Conservation (phyloP, 495 filamentous ascomycete genomes). For the Glarea lozoyensis region DNA sequence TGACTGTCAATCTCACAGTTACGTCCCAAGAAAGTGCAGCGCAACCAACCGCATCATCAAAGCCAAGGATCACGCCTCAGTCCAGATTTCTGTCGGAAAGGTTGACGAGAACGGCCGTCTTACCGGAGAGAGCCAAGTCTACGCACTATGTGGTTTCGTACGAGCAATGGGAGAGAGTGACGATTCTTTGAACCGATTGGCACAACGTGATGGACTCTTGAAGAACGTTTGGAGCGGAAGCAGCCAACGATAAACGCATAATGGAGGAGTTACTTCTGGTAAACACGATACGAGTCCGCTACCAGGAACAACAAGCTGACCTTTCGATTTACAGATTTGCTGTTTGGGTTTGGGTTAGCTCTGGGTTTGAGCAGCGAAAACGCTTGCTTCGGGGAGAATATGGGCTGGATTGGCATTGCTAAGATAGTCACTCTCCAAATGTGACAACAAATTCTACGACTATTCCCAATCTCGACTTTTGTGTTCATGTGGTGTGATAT, state of each 20-base stretch:
- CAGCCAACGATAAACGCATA: constrained; percentile 57
- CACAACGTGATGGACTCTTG: constrained; percentile 91
- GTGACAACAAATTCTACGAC: constrained; percentile 24
- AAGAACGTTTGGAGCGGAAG: constrained; percentile 92
- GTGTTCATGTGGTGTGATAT: constrained; percentile 3
- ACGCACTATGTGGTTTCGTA: constrained; percentile 96
- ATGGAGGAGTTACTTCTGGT: constrained; percentile 19
- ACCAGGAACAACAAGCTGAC: constrained; percentile 23
- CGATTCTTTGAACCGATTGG: constrained; percentile 88
- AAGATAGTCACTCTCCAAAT: constrained; percentile 21
- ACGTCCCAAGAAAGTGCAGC: constrained; percentile 97
- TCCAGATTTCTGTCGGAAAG: constrained; percentile 85
- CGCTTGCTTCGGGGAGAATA: constrained; percentile 8
- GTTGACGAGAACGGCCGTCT: constrained; percentile 97
- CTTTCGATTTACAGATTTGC: constrained; percentile 25
- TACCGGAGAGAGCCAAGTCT: constrained; percentile 94
- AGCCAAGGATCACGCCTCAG: constrained; percentile 94
- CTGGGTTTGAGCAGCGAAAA: constrained; percentile 22
- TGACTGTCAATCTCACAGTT: constrained; percentile 56
- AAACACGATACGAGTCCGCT: constrained; percentile 1
- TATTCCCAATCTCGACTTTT: constrained; percentile 10
- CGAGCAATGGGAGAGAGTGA: constrained; percentile 96
- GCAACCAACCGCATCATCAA: constrained; percentile 98
- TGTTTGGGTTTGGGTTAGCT: constrained; percentile 27
- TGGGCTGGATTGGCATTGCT: constrained; percentile 19